phyloP scores from a whole-genome alignment of 805 yeast species.

The Candida golubevii region DNA sequence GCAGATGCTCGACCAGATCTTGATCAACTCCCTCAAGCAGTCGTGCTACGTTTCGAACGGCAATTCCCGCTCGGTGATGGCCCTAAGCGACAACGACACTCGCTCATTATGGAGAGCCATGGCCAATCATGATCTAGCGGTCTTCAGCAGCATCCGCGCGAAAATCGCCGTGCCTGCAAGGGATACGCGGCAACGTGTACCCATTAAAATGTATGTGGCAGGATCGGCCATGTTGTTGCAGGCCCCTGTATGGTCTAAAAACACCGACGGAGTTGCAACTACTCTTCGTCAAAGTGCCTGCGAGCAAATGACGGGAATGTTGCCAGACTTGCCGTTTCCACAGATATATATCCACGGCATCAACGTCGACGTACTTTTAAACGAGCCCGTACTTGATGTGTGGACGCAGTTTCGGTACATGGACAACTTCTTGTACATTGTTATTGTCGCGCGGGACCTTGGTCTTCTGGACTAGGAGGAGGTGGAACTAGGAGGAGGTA shows the following conservation, averaged over 20 bases:
- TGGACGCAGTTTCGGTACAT: constrained; percentile 33
- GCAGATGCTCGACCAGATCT: constrained; percentile 42
- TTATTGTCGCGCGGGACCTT: constrained; percentile 7
- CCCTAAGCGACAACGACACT: constrained; percentile 60
- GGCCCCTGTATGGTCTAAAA: constrained; percentile 20
- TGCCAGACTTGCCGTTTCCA: constrained; percentile 13
- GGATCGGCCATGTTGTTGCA: constrained; percentile 34
- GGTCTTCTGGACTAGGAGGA: no score
- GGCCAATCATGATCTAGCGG: constrained; percentile 26
- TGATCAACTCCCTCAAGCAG: constrained; percentile 82
- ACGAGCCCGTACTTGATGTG: constrained; percentile 20
- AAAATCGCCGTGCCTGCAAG: constrained; percentile 15
- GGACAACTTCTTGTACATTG: constrained; percentile 36
- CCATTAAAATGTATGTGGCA: constrained; percentile 46
- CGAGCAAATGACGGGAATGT: not conserved
- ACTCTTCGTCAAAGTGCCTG: constrained; percentile 14
- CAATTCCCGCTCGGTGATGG: constrained; percentile 76
- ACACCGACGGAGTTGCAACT: constrained; percentile 2
- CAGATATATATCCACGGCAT: constrained; percentile 32
- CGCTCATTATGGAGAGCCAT: constrained; percentile 54
- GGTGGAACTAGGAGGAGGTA: no score
- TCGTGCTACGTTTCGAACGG: constrained; percentile 73
- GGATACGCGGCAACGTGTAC: constrained; percentile 34
- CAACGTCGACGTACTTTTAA: constrained; percentile 16
- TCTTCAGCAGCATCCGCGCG: constrained; percentile 23